Conservation (phyloP, 2,329 filamentous ascomycete species). For the Botrytis paeoniae region DNA sequence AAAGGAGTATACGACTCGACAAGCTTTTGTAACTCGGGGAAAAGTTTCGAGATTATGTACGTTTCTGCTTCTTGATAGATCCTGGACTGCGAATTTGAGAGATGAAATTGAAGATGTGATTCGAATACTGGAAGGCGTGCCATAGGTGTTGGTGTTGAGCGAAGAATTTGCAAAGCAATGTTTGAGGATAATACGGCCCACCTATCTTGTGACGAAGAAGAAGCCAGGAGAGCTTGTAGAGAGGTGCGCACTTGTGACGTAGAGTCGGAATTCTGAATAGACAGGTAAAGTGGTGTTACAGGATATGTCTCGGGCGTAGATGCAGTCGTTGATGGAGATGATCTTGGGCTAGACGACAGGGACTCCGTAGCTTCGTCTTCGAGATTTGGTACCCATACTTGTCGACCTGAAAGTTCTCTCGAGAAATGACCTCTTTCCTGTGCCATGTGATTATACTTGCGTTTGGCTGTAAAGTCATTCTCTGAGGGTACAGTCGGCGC, state of each 20-base stretch:
- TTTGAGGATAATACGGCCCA: conserved; percentile 32
- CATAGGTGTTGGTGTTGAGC: conserved; percentile 35
- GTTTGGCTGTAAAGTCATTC: conserved; percentile 32
- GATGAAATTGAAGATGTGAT: conserved; percentile 34
- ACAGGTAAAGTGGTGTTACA: conserved; percentile 34
- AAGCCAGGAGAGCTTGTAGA: conserved; percentile 36
- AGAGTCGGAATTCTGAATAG: conserved; percentile 28
- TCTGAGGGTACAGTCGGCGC: conserved; percentile 34
- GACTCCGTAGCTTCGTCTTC: conserved; percentile 29
- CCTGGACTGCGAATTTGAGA: conserved; percentile 33
- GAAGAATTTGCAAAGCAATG: conserved; percentile 38
- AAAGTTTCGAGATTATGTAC: conserved; percentile 31
- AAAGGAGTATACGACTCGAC: conserved; percentile 35
- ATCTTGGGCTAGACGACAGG: conserved; percentile 31
- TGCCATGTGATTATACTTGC: conserved; percentile 20
- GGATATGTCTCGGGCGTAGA: conserved; percentile 32
- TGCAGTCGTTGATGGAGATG: conserved; percentile 34
- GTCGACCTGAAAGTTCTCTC: conserved; percentile 27
- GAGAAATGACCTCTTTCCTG: conserved; percentile 31
- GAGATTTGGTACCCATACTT: conserved; percentile 31
- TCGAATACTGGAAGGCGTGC: conserved; percentile 36
- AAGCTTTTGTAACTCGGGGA: conserved; percentile 34
- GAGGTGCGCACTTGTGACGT: conserved; percentile 32
- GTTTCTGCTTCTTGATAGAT: conserved; percentile 35
- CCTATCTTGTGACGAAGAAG: conserved; percentile 31